Evolutionary conservation across 225 moss, liverwort and hornwort genomes (phyloP).

Genomic region (Straminergon stramineum): DNA sequence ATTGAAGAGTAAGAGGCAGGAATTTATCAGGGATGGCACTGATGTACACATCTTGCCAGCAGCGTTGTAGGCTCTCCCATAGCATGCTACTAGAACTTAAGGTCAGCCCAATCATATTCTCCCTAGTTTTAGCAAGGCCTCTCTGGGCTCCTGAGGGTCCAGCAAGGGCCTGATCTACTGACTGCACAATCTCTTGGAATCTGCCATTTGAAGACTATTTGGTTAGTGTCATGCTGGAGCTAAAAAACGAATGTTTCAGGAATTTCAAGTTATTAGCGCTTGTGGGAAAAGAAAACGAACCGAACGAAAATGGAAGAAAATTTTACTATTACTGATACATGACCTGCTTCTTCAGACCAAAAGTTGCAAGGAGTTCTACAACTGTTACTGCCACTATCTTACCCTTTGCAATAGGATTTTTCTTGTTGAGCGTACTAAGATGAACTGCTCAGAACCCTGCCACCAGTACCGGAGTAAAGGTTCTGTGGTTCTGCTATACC

Average conservation of each 20-base stretch:
- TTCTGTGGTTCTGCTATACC: slow-evolving; percentile 18
- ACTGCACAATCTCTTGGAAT: slow-evolving; percentile 74
- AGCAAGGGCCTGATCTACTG: slow-evolving; percentile 49
- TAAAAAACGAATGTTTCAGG: neutral
- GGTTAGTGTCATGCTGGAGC: neutral
- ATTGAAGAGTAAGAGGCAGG: slow-evolving; percentile 57
- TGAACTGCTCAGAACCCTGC: neutral
- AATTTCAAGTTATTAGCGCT: neutral
- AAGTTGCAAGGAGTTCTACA: neutral
- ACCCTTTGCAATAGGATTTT: neutral
- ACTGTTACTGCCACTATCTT: neutral
- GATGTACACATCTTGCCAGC: slow-evolving; percentile 80
- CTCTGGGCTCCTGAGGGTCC: slow-evolving; percentile 18
- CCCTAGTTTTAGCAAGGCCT: slow-evolving; percentile 4
- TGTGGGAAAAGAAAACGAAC: neutral
- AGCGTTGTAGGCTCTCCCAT: slow-evolving; percentile 73
- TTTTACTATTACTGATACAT: neutral
- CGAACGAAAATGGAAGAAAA: neutral
- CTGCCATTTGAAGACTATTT: slow-evolving; percentile 16
- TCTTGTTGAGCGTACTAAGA: neutral
- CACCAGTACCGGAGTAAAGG: neutral
- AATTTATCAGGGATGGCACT: slow-evolving; percentile 72
- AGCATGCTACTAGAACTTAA: slow-evolving; percentile 51
- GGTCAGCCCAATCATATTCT: slow-evolving; percentile 37
- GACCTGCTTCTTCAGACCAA: neutral